Conservation (phyloP, 257 asterid species). For the Eucommia ulmoides region DNA sequence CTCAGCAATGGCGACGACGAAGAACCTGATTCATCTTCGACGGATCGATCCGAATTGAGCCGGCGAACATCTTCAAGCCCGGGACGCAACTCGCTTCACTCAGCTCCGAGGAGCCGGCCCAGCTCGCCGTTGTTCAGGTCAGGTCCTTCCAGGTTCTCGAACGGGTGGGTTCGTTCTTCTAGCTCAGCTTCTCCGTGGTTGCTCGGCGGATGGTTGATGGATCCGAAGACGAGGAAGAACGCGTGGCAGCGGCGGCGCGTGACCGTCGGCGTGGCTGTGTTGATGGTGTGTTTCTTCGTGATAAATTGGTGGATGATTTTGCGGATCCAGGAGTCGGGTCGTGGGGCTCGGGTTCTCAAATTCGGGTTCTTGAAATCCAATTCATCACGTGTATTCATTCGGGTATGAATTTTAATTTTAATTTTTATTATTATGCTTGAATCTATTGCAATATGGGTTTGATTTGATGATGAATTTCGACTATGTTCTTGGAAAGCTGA, state of each 20-base stretch:
- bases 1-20: background rate
- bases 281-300: constrained; percentile 31
- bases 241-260: constrained; percentile 31
- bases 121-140: background rate
- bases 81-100: too few relatives aligned
- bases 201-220: constrained; percentile 26
- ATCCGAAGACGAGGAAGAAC: constrained; percentile 18
- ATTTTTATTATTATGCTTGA: too few relatives aligned
- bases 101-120: background rate
- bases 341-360: constrained; percentile 24
- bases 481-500: too few relatives aligned
- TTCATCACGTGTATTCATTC: constrained; percentile 46
- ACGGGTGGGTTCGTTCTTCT: background rate
- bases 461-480: too few relatives aligned
- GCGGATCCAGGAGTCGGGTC: constrained; percentile 56
- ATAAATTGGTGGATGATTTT: constrained; percentile 77
- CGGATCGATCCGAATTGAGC: background rate
- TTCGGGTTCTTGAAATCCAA: constrained; percentile 42
- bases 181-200: constrained; percentile 18
- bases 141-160: background rate
- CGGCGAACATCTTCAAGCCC: background rate
- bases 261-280: constrained; percentile 25
- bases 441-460: too few relatives aligned
- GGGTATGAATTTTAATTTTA: too few relatives aligned
- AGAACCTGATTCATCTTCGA: background rate